Base-by-base conservation (phyloP, 331 rosid species). In the Malus hybrid region DNA sequence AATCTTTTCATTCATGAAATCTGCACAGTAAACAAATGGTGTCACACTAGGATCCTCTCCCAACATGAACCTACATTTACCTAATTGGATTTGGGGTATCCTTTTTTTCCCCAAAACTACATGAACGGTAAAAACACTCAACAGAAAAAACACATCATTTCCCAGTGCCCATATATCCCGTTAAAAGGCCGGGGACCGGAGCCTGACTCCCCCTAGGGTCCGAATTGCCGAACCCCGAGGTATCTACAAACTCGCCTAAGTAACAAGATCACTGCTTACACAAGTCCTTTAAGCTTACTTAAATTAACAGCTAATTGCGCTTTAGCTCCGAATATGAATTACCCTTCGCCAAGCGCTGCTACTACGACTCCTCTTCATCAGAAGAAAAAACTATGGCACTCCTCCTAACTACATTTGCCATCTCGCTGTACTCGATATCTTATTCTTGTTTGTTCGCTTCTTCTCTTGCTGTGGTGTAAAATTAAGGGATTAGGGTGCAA, bases 31-130 rank as follows among this genome's bases (percentile, higher is more conserved):
- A 75, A 65, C 79, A 76, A 85, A 67, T 81, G 9, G 22, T 82
- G 82, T 61, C 92, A 85, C 79, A 74, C 74, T 65, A 84, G 93
- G 97, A 90, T 88, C 90, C 93, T 57, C 75, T 82, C 92, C 91
- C 65, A 83, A 85, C 84, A 87, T 83, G 76, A 83, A 80, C 92
- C 86, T 56, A 44, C 77, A 52, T 55, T 82, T 5, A 66, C 65
- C 67, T 55, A 16, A 52, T 3, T 83, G 80, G 76, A 24, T 50
- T 5, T 82, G 81, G 76, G 80, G 71, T 6, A 42, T 64, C 28
- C 78, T 65, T 81, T 60, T 82, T 82, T 79, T 69, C 88, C 85
- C 91, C 92, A 69, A 5, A 55, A 10, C 54, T 22, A 73, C 90
- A 85, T 6, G 46, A 71, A 76, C 61, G 32, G 67, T 31, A 54